Conservation (phyloP, 345 rosid genomes). For the Brassica napus region DNA sequence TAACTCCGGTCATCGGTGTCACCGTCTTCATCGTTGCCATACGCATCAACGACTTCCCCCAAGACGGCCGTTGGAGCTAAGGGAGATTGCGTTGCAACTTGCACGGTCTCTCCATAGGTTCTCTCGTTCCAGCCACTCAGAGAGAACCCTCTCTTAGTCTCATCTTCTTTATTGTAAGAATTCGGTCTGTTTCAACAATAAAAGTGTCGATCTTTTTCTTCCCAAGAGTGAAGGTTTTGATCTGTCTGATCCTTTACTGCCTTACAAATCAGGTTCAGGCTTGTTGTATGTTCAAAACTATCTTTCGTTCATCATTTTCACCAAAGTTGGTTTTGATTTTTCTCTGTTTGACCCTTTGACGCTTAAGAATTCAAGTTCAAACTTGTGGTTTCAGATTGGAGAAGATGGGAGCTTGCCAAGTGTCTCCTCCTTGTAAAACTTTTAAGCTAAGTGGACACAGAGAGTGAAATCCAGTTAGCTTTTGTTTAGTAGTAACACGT, state of each 20-base stretch:
- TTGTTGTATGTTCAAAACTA: conserved; percentile 2
- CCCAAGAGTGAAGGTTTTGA: not conserved
- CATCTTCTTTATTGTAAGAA: conserved; percentile 70
- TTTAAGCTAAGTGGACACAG: not conserved
- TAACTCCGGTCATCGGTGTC: conserved; percentile 65
- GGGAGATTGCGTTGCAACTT: conserved; percentile 58
- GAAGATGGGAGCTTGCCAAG: not conserved
- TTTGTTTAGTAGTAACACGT: not conserved
- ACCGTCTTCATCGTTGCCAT: conserved; percentile 62
- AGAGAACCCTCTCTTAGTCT: conserved; percentile 88
- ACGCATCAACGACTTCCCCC: too few relatives aligned
- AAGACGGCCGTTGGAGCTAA: conserved; percentile 41
- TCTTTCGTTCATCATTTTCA: not conserved
- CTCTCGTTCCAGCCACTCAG: conserved; percentile 83
- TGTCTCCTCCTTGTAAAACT: not conserved
- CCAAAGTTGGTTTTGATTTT: not conserved
- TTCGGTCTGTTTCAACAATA: not conserved
- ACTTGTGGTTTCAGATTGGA: not conserved
- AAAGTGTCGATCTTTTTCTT: not conserved
- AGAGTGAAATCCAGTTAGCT: not conserved
- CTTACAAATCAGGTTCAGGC: conserved; percentile 8
- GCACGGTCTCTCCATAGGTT: conserved; percentile 60
- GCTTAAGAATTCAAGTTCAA: not conserved
- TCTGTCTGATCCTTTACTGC: conserved; percentile 1
- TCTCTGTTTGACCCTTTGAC: not conserved